Evolutionary conservation across 2,329 filamentous ascomycete species (phyloP).

Genomic region (Pseudogymnoascus sp.): DNA sequence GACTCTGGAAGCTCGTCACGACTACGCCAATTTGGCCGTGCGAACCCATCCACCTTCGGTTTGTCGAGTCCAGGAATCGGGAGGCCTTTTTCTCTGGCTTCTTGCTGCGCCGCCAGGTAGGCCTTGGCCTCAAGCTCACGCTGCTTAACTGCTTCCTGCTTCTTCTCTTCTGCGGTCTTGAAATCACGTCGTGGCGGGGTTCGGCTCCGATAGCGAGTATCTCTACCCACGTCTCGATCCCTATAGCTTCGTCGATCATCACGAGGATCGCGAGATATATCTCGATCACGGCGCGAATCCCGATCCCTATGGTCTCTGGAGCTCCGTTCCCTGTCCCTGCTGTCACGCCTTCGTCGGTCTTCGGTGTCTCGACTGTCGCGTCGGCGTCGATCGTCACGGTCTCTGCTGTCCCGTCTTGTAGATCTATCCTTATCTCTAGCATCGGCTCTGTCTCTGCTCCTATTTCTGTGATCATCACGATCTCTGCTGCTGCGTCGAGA

Average conservation of each 20-base stretch:
- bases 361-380: slow-evolving; percentile 23
- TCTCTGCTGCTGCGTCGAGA: slow-evolving; percentile 15
- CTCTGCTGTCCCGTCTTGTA: slow-evolving; percentile 17
- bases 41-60: not conserved
- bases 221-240: not conserved
- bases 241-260: not conserved
- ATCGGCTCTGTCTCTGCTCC: not conserved
- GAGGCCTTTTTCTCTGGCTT: slow-evolving; percentile 52
- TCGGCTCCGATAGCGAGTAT: not conserved
- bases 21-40: not conserved
- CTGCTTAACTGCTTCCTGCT: slow-evolving; percentile 54
- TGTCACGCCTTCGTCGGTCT: slow-evolving; percentile 27
- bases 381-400: slow-evolving; percentile 21
- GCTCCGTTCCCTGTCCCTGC: slow-evolving; percentile 14
- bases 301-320: slow-evolving; percentile 3
- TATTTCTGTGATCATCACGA: slow-evolving; percentile 6
- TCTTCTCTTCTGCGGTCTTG: slow-evolving; percentile 33
- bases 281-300: slow-evolving; percentile 8
- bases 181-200: slow-evolving; percentile 7
- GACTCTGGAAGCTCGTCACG: not conserved
- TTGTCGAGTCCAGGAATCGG: slow-evolving; percentile 26
- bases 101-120: slow-evolving; percentile 55
- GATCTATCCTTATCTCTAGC: slow-evolving; percentile 18
- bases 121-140: slow-evolving; percentile 58
- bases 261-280: not conserved